Base-by-base conservation (phyloP, 257 asterid species). In the Parsonsia alboflavescens region DNA sequence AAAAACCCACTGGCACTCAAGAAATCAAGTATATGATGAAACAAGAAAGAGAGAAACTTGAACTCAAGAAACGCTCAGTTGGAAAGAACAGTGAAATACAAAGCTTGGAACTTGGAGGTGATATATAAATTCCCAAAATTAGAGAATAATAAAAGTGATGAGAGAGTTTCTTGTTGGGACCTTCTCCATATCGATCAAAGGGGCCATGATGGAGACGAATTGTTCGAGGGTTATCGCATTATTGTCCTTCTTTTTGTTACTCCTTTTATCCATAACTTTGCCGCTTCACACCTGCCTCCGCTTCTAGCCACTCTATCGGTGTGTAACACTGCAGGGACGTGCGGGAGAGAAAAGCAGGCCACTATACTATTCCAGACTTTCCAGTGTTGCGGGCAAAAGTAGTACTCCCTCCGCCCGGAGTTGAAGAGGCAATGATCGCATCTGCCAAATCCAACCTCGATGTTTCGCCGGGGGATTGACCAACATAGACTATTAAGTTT, bases 171-270 rank as follows among this genome's bases (percentile, higher is more conserved):
- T 22, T 36, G 30, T 17, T 39, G 33, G 57, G 80, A 92, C 99
- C 78, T 94, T 90, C 80, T 94, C 98, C 98, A 90, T 85, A 82
- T 94, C 97, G 64, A 94, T 83, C 75, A 94, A 89, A 78, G 99
- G 97, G 30, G 91, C 82, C 96, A 87, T 94, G 70, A 73, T 86
- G 78, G 99, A 94, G 72, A 94, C 89, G 86, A 94, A 92, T 82
- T 94, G 97, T 7, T 90, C 93, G 73, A 92, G 89, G 1, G 97
- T 88, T 64, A 91, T 70, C 17, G 80, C 84, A 77, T 33, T 33
- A 33, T 70, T 64, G 45, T 83, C 71, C 68, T 76, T 67, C 50
- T 64, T 79, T 16, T 53, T 65, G 80, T 46, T 76, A 72, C 77
- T 88, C 65, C 82, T 88, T 77, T 73, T 86, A 93, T 91, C 93